Conservation (phyloP, 805 yeast species). For the Suhomyces faveliae region DNA sequence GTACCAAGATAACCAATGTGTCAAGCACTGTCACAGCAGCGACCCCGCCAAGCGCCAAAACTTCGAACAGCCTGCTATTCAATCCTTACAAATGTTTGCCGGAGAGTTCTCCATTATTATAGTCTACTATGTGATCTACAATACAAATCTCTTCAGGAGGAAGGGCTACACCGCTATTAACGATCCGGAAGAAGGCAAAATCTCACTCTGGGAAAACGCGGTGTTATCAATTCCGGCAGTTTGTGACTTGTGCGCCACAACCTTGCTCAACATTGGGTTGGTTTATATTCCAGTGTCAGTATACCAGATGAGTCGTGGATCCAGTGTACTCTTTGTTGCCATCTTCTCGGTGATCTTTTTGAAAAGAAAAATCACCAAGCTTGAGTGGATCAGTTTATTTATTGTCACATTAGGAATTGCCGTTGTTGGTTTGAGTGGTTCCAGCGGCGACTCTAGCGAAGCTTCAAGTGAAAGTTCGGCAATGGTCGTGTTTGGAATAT, state of each 20-base stretch:
- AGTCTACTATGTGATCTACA: constrained; percentile 33
- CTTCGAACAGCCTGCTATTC: constrained; percentile 78
- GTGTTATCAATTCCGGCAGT: constrained; percentile 57
- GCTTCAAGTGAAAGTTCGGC: constrained; percentile 14
- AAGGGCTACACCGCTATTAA: constrained; percentile 17
- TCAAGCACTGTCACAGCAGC: constrained; percentile 50
- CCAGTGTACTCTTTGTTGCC: constrained; percentile 74
- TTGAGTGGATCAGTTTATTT: constrained; percentile 68
- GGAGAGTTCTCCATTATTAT: constrained; percentile 61
- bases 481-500: constrained; percentile 53
- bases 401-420: constrained; percentile 68
- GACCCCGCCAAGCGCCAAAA: constrained; percentile 40
- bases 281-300: constrained; percentile 74
- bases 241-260: constrained; percentile 73
- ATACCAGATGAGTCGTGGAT: constrained; percentile 85
- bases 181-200: constrained; percentile 9
- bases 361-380: constrained; percentile 49
- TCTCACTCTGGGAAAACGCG: constrained; percentile 16
- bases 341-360: constrained; percentile 63
- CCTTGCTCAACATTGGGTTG: constrained; percentile 73
- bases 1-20: constrained; percentile 74
- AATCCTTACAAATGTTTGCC: constrained; percentile 77
- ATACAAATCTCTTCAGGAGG: constrained; percentile 10
- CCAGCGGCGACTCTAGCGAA: constrained; percentile 22
- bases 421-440: constrained; percentile 71